phyloP scores from a whole-genome alignment of 768 basidiomycete genomes.

The Pulveroboletus sp. region DNA sequence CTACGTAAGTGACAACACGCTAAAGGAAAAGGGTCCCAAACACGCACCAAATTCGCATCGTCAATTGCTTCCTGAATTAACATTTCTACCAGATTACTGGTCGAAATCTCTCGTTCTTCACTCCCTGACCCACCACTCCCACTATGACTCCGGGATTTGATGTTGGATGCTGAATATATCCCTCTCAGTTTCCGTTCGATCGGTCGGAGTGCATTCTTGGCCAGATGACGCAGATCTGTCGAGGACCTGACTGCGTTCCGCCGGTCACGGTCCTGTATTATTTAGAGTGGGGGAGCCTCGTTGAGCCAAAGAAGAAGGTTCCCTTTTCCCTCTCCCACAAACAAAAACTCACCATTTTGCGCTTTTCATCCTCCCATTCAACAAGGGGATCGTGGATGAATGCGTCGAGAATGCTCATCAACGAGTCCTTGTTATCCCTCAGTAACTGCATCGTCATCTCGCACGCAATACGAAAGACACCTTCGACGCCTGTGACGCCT shows the following conservation, averaged over 20 bases:
- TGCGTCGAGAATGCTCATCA: constrained; percentile 94
- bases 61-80: constrained; percentile 88
- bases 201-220: constrained; percentile 69
- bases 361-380: constrained; percentile 87
- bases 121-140: constrained; percentile 21
- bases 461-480: constrained; percentile 86
- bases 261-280: constrained; percentile 41
- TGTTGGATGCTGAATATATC: constrained; percentile 47
- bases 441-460: constrained; percentile 87
- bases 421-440: constrained; percentile 83
- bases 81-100: constrained; percentile 84
- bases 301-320: background rate
- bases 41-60: constrained; percentile 58
- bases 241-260: constrained; percentile 45
- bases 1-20: constrained; percentile 4
- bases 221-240: constrained; percentile 59
- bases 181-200: constrained; percentile 84
- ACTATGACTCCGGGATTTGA: constrained; percentile 35
- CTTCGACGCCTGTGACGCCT: constrained; percentile 92
- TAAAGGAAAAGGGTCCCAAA: background rate
- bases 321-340: background rate
- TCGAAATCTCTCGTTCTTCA: constrained; percentile 50
- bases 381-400: constrained; percentile 96
- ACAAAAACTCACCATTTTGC: constrained; percentile 46
- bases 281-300: background rate